phyloP scores from a whole-genome alignment of 345 rosid species.

The Geranium rotundifolium region DNA sequence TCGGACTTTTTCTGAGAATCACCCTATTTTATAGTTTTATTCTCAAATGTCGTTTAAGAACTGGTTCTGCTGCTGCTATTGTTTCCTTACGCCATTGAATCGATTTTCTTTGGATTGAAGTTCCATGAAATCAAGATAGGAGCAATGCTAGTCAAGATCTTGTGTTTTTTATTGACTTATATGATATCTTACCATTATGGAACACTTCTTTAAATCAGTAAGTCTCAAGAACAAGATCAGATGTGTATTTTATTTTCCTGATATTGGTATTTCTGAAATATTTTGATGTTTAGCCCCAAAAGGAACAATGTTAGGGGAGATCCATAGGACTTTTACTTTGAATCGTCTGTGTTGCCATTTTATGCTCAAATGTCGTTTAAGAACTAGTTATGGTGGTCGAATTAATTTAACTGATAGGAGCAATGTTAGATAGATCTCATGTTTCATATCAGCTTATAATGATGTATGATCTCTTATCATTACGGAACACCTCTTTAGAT shows the following conservation, averaged over 20 bases:
- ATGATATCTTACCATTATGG: neutral
- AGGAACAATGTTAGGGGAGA: constrained; percentile 29
- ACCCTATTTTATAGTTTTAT: neutral
- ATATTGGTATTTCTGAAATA: too few relatives aligned
- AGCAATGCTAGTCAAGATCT: neutral
- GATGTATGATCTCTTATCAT: neutral
- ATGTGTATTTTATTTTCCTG: too few relatives aligned
- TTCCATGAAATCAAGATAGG: too few relatives aligned
- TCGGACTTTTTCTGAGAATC: neutral
- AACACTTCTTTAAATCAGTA: too few relatives aligned
- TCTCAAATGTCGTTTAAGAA: neutral
- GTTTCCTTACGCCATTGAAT: too few relatives aligned
- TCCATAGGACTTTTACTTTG: neutral
- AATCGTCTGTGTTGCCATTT: neutral
- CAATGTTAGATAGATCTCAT: neutral
- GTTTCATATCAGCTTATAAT: neutral
- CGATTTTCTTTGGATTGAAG: too few relatives aligned
- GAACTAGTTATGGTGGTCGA: too few relatives aligned
- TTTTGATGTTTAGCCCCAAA: constrained; percentile 31
- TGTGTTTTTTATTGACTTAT: neutral
- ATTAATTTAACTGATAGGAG: too few relatives aligned
- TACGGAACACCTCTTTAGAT: neutral
- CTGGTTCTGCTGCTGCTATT: too few relatives aligned
- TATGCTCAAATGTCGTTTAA: neutral
- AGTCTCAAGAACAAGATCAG: too few relatives aligned